These are phyloP conservation scores for Penicillium daleae DNA, from an alignment of 495 filamentous ascomycete genomes.

Conservation along the genomic window DNA sequence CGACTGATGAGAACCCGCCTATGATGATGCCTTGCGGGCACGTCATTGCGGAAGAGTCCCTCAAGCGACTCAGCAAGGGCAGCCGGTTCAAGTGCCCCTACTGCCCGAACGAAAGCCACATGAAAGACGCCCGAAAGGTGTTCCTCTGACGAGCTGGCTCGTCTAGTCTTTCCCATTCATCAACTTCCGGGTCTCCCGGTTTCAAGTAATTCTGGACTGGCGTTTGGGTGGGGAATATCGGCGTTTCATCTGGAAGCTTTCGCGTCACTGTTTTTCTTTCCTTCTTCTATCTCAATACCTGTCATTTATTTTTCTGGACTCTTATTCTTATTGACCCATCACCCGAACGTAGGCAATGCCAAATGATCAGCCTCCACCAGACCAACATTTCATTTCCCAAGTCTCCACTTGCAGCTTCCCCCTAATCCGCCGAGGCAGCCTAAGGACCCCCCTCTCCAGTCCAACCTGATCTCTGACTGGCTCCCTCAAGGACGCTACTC, in stretches of 20 bases:
- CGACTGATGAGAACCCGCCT: conserved; percentile 88
- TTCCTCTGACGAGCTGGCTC: conserved; percentile 45
- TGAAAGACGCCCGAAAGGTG: conserved; percentile 77
- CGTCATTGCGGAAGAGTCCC: conserved; percentile 83
- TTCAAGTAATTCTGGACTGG: conserved; percentile 3
- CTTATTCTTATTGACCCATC: neutral
- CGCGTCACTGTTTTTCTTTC: neutral
- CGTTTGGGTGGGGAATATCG: conserved; percentile 6
- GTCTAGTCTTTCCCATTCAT: conserved; percentile 1
- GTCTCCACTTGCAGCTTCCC: conserved; percentile 10
- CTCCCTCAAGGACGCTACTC: conserved; percentile 3
- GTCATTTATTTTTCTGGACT: neutral
- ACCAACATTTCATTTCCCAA: conserved; percentile 13
- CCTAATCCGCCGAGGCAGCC: neutral
- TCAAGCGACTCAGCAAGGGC: conserved; percentile 77
- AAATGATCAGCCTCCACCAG: neutral
- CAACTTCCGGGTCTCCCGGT: neutral
- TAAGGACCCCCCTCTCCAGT: conserved; percentile 22
- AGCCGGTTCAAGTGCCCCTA: conserved; percentile 93
- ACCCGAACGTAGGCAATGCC: neutral
- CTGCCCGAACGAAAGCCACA: conserved; percentile 81
- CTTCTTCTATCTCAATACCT: neutral
- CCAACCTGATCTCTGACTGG: conserved; percentile 1
- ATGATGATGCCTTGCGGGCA: conserved; percentile 99
- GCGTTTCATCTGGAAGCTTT: conserved; percentile 6